These are phyloP conservation scores for Clitoria ternatea DNA, from an alignment of 306 rosid species.

Conservation along the genomic window DNA sequence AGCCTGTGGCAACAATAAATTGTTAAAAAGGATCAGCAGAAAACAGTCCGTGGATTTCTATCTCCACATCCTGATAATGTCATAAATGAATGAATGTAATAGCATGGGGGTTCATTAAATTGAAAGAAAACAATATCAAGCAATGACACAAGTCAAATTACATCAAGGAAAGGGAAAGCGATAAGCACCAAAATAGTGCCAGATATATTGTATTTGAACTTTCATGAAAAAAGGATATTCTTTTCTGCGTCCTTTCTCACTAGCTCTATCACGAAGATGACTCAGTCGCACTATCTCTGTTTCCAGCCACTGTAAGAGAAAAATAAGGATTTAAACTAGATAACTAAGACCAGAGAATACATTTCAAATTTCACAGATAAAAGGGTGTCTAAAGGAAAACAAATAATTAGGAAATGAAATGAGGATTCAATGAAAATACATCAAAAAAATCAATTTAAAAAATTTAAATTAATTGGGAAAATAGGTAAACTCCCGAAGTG, in stretches of 20 bases:
- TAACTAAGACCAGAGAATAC: neutral
- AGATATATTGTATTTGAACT: slow-evolving; percentile 8
- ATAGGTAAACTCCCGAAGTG: neutral
- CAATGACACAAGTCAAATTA: neutral
- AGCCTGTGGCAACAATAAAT: neutral
- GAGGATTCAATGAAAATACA: neutral
- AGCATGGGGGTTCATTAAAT: slow-evolving; percentile 1
- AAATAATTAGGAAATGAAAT: slow-evolving; percentile 1
- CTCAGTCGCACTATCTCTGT: slow-evolving; percentile 80
- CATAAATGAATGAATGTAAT: neutral
- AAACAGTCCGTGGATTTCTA: slow-evolving; percentile 4
- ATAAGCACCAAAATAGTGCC: neutral
- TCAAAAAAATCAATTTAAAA: slow-evolving; percentile 7
- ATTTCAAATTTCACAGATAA: neutral
- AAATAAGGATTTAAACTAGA: slow-evolving; percentile 22
- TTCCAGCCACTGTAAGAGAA: slow-evolving; percentile 81
- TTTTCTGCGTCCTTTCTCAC: slow-evolving; percentile 90
- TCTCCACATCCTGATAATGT: neutral
- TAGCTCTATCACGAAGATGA: slow-evolving; percentile 99
- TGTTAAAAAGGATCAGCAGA: neutral
- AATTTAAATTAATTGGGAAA: neutral
- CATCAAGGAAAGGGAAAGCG: neutral
- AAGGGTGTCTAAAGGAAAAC: neutral
- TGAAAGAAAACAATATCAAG: neutral
- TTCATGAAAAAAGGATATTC: slow-evolving; percentile 78